A percentile compares a stretch with the other conserved stretches of the same genome.
phyloP scores from a whole-genome alignment of 2,329 filamentous ascomycete genomes.

The Rhexocercosporidium sp. region DNA sequence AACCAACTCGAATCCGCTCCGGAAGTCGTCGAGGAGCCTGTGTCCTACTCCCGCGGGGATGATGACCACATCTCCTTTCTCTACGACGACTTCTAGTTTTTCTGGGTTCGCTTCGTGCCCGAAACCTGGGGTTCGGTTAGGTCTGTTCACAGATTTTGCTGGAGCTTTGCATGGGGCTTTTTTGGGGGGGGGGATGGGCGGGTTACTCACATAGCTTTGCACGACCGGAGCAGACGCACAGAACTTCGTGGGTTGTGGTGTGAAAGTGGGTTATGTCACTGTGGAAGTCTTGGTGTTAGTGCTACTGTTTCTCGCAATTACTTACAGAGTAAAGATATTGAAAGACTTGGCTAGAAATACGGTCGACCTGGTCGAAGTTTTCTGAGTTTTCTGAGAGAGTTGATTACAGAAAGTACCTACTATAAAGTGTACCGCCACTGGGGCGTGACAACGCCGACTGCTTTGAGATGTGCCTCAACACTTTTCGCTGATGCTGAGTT shows the following conservation, averaged over 20 bases:
- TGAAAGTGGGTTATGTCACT: conserved; percentile 61
- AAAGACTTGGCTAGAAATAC: background rate
- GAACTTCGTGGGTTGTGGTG: conserved; percentile 69
- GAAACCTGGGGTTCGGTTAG: conserved; percentile 47
- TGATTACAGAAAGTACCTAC: background rate
- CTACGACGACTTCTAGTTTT: conserved; percentile 59
- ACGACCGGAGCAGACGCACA: conserved; percentile 61
- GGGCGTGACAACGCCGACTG: conserved; percentile 60
- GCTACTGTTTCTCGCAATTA: background rate
- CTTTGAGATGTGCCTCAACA: conserved; percentile 61
- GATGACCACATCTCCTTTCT: conserved; percentile 66
- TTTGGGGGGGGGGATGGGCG: background rate
- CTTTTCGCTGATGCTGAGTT: conserved; percentile 49
- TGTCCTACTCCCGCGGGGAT: conserved; percentile 71
- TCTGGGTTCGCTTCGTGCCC: conserved; percentile 66
- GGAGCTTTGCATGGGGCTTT: background rate
- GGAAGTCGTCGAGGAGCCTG: conserved; percentile 61
- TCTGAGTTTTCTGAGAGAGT: background rate
- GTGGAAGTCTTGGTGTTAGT: background rate
- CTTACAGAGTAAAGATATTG: too few relatives aligned
- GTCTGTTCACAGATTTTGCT: background rate
- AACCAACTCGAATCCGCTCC: conserved; percentile 67
- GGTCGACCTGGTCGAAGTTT: background rate
- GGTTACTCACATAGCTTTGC: conserved; percentile 57
- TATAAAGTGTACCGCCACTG: conserved; percentile 77